Percentiles rank a stretch among this genome's conserved stretches.
Conservation (phyloP, 768 basidiomycete genomes). For the Collybiopsis luxurians region DNA sequence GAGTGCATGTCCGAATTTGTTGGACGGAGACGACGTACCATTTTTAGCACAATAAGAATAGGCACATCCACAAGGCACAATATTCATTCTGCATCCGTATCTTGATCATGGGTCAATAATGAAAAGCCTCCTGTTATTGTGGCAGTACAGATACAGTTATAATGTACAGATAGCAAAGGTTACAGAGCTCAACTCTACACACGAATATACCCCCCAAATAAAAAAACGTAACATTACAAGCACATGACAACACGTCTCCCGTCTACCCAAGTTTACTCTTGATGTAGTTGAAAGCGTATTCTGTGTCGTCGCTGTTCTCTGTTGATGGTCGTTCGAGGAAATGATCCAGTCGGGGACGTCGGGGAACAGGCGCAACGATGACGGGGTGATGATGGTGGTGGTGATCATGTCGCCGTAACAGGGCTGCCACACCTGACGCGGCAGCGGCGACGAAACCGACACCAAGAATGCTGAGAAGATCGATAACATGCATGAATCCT, state of each 20-base stretch:
- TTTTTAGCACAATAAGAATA: too few relatives aligned
- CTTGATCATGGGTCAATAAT: too few relatives aligned
- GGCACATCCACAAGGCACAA: too few relatives aligned
- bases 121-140: too few relatives aligned
- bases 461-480: conserved; percentile 2
- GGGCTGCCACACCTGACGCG: not conserved
- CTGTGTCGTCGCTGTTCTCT: not conserved
- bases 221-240: not conserved
- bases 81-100: too few relatives aligned
- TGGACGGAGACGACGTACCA: too few relatives aligned
- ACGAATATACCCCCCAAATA: not conserved
- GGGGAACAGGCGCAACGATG: not conserved
- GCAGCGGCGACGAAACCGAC: conserved; percentile 1
- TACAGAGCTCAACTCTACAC: not conserved
- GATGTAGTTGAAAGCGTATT: conserved; percentile 2
- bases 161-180: not conserved
- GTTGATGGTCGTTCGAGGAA: not conserved
- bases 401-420: not conserved
- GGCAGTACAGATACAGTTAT: not conserved
- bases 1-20: too few relatives aligned
- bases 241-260: too few relatives aligned
- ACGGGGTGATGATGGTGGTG: not conserved
- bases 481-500: conserved; percentile 6
- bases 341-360: not conserved
- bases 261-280: conserved; percentile 3